These are phyloP conservation scores for Septoria linicola DNA, from an alignment of 2,329 filamentous ascomycete genomes.

Conservation along the genomic window DNA sequence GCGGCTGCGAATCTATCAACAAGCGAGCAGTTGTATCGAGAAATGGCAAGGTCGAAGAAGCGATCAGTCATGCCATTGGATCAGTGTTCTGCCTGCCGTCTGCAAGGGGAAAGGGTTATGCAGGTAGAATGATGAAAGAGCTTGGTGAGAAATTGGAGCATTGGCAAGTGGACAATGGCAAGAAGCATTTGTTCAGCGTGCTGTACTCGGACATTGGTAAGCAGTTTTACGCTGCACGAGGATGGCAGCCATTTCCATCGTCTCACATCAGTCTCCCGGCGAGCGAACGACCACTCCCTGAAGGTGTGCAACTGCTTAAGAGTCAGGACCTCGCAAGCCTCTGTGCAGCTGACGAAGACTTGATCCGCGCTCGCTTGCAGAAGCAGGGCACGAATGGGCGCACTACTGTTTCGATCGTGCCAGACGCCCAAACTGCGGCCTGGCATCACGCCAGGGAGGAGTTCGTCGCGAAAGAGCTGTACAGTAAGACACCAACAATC, in stretches of 20 bases:
- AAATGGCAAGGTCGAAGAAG: constrained; percentile 53
- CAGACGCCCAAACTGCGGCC: constrained; percentile 64
- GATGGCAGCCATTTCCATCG: constrained; percentile 75
- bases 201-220: constrained; percentile 87
- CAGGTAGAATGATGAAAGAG: constrained; percentile 70
- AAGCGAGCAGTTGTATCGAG: constrained; percentile 49
- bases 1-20: constrained; percentile 58
- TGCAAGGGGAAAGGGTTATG: constrained; percentile 72
- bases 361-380: constrained; percentile 57
- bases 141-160: constrained; percentile 56
- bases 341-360: constrained; percentile 62
- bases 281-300: constrained; percentile 19
- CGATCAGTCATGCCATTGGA: constrained; percentile 69
- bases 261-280: constrained; percentile 66
- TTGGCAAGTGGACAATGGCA: constrained; percentile 51
- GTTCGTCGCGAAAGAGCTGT: constrained; percentile 67
- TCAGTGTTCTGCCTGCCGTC: constrained; percentile 71
- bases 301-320: constrained; percentile 45
- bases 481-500: constrained; percentile 57
- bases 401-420: constrained; percentile 61
- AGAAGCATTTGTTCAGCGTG: constrained; percentile 65
- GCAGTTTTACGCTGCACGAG: constrained; percentile 71
- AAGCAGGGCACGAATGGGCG: constrained; percentile 29
- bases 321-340: constrained; percentile 61
- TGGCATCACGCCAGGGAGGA: constrained; percentile 84